Percentiles rank a stretch among this genome's conserved stretches.
These are phyloP conservation scores for Colletotrichum tropicale DNA, from an alignment of 2,329 filamentous ascomycete species.

Conservation along the genomic window DNA sequence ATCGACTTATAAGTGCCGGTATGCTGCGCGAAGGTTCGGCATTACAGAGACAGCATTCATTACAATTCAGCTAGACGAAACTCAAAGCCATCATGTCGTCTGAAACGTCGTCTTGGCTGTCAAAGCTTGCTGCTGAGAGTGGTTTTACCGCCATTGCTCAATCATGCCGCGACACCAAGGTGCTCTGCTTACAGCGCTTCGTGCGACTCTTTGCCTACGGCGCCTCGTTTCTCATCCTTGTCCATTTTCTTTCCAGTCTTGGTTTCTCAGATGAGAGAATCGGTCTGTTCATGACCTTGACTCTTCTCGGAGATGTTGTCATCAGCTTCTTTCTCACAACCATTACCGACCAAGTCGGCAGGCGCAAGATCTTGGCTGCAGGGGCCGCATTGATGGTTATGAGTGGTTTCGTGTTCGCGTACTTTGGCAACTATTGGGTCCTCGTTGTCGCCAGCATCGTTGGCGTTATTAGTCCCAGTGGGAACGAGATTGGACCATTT, in stretches of 20 bases:
- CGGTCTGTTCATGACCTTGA: constrained; percentile 71
- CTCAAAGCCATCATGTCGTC: not conserved
- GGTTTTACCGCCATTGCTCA: constrained; percentile 47
- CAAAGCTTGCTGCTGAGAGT: constrained; percentile 37
- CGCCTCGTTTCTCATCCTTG: constrained; percentile 60
- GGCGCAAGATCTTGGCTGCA: constrained; percentile 55
- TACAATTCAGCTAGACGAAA: not conserved
- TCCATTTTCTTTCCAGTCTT: constrained; percentile 57
- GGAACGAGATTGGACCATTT: constrained; percentile 69
- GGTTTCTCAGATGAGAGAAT: constrained; percentile 54
- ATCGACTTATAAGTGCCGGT: not conserved
- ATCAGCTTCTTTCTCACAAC: constrained; percentile 65
- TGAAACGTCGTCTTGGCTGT: not conserved
- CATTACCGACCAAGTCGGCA: constrained; percentile 62
- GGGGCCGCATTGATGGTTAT: constrained; percentile 60
- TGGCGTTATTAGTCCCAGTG: constrained; percentile 66
- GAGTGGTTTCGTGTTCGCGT: constrained; percentile 61
- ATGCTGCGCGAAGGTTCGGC: not conserved
- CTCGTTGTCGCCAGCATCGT: constrained; percentile 61
- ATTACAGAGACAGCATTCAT: not conserved
- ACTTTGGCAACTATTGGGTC: constrained; percentile 59
- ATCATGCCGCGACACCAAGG: constrained; percentile 54
- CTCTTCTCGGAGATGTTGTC: constrained; percentile 61
- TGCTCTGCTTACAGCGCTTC: constrained; percentile 64
- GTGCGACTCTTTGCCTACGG: constrained; percentile 69